Evolutionary conservation across 768 basidiomycete genomes (phyloP).

Genomic region (Boletus rufocinnamomeus): DNA sequence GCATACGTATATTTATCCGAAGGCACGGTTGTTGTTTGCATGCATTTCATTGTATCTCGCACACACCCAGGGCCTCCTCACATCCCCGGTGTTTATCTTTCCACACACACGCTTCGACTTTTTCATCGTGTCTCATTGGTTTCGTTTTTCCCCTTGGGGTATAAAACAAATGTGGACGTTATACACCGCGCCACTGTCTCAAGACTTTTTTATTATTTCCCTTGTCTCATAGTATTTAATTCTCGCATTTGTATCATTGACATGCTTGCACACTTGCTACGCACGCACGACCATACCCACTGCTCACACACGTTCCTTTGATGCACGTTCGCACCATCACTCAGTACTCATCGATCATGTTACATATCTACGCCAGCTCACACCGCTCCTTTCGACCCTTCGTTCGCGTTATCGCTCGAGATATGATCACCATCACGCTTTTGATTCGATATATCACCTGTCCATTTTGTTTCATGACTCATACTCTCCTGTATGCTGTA

Average conservation of each 20-base stretch:
- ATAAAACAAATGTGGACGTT: conserved; percentile 18
- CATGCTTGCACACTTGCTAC: conserved; percentile 8
- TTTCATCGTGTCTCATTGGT: conserved; percentile 4
- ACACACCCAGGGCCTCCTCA: not conserved
- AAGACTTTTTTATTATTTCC: not conserved
- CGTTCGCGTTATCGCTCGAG: conserved; percentile 3
- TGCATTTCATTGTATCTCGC: conserved; percentile 24
- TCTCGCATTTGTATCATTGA: conserved; percentile 28
- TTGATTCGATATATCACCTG: not conserved
- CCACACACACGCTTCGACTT: conserved; percentile 13
- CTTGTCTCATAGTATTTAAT: conserved; percentile 33
- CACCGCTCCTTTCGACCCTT: conserved; percentile 7
- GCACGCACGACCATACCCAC: conserved; percentile 6
- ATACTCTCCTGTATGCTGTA: conserved; percentile 9
- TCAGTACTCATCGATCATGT: conserved; percentile 8
- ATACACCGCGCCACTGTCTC: conserved; percentile 7
- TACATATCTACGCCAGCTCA: conserved; percentile 4
- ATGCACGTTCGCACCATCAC: conserved; percentile 1
- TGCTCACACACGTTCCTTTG: conserved; percentile 10
- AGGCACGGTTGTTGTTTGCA: conserved; percentile 24
- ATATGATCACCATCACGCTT: conserved; percentile 1
- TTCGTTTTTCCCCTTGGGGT: conserved; percentile 3
- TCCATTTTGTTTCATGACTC: not conserved
- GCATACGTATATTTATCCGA: conserved; percentile 31
- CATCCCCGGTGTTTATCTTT: conserved; percentile 4